A percentile compares a stretch with the other conserved stretches of the same genome.
Conservation (phyloP, 2,329 filamentous ascomycete species). For the Nemania abortiva region DNA sequence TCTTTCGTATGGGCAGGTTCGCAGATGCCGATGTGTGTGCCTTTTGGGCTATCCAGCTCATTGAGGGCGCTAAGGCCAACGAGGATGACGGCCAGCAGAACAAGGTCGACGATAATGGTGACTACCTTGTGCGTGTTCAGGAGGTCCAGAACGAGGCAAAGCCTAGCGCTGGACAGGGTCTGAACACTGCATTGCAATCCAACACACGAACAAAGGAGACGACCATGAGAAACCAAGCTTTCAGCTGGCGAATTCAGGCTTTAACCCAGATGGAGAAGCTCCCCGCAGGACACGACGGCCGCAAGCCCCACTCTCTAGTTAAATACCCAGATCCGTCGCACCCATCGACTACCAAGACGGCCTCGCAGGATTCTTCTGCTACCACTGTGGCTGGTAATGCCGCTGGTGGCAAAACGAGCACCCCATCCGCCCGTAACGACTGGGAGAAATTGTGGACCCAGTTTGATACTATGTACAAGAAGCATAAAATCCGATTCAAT, state of each 20-base stretch:
- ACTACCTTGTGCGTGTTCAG: conserved; percentile 58
- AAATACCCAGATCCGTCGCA: conserved; percentile 50
- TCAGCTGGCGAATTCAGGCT: conserved; percentile 62
- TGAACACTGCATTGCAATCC: conserved; percentile 42
- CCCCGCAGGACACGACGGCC: conserved; percentile 58
- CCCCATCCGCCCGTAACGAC: conserved; percentile 9
- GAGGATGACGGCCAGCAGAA: conserved; percentile 55
- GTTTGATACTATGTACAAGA: conserved; percentile 38
- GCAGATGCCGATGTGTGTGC: conserved; percentile 82
- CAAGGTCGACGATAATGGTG: conserved; percentile 59
- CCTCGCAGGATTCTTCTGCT: conserved; percentile 24
- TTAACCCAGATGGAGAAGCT: conserved; percentile 60
- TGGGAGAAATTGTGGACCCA: conserved; percentile 44
- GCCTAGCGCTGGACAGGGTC: conserved; percentile 37
- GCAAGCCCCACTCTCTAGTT: conserved; percentile 59
- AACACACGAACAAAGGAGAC: conserved; percentile 43
- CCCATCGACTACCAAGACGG: conserved; percentile 42
- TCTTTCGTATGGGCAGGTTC: conserved; percentile 76
- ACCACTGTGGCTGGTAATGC: background rate
- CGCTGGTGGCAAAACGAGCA: background rate
- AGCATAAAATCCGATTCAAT: conserved; percentile 55
- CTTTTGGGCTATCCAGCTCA: conserved; percentile 63
- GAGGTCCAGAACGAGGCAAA: conserved; percentile 49
- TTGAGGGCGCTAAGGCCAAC: conserved; percentile 54
- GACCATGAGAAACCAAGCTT: conserved; percentile 55